phyloP scores from a whole-genome alignment of 768 basidiomycete species.

The Termitomyces sp. region DNA sequence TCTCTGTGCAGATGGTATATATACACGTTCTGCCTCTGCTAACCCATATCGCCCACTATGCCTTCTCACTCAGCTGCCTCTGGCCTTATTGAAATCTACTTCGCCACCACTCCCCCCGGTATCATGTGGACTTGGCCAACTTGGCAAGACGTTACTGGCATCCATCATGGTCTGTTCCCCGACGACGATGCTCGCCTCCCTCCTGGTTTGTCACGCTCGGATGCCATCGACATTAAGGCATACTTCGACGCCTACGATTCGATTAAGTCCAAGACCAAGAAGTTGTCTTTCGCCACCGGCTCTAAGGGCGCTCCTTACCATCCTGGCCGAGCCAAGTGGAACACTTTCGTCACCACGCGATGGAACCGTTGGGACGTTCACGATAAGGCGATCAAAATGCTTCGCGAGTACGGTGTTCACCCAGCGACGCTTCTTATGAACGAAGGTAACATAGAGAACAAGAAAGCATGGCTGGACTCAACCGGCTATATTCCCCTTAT shows the following conservation, averaged over 20 bases:
- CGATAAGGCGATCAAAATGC: too few species aligned
- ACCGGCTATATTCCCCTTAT: neutral
- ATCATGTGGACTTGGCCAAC: neutral
- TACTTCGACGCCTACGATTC: neutral
- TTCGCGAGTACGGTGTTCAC: neutral
- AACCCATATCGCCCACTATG: neutral
- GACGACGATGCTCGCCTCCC: neutral
- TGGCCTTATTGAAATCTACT: neutral
- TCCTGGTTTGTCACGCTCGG: neutral
- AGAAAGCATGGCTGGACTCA: neutral
- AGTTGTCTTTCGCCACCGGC: neutral
- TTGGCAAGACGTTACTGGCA: neutral
- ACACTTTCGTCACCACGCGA: neutral
- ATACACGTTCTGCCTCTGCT: too few species aligned
- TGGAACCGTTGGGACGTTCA: neutral
- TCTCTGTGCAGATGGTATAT: too few species aligned
- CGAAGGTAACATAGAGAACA: neutral
- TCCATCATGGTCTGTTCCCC: neutral
- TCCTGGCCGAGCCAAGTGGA: neutral
- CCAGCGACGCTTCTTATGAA: neutral
- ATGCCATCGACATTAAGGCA: neutral
- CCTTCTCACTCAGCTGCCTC: neutral
- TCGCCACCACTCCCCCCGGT: neutral
- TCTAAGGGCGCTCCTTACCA: neutral
- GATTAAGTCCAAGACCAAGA: neutral